Evolutionary conservation across 2,329 filamentous ascomycete genomes (phyloP), one percentile per base, ranked within the genome.

Genomic region (Fulvia fulva): DNA sequence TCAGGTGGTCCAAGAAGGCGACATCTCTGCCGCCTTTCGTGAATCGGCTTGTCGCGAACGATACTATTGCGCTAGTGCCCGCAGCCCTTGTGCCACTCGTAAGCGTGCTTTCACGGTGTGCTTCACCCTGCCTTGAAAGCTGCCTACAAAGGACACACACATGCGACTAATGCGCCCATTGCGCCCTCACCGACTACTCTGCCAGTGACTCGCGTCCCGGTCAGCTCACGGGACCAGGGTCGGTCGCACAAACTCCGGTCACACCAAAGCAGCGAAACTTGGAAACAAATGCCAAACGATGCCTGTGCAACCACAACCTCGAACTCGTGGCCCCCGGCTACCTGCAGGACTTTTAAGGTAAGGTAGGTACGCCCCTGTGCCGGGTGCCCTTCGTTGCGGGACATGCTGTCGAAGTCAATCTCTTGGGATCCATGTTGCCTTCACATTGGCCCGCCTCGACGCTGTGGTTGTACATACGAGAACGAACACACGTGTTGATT

Each of bases 251-350:
- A 14, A 9, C 25, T 16, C 11, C 14, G 3, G 52, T 46, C 32
- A 28, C 52, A 54, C 49, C 52, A 22, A 22, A 9, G 26, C 14
- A 14, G 12, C n/a, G 23, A 30, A n/a, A 37, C 52, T 34, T 46
- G 52, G 52, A 54, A 25, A 44, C 34, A 14, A 53, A 16, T 28
- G 21, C 34, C 34, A 53, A 53, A 43, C 6, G 8, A 12, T 21
- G 28, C 11, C 30, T 5, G 54, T 56, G 46, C 22, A 34, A 56
- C 54, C 32, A 46, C 26, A 41, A 3, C 19, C 28, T 23, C 16
- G 22, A 21, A 19, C 51, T 51, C 51, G 44, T 58, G 56, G 56
- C 56, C 23, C 16, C 46, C 51, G 56, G 56, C 32, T 50, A 58
- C 41, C 32, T 57, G 56, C 56, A 54, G 28, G 43, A 52, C 21